These are phyloP conservation scores for Fusarium ambrosium DNA, from an alignment of 2,329 filamentous ascomycete genomes.

Conservation along the genomic window DNA sequence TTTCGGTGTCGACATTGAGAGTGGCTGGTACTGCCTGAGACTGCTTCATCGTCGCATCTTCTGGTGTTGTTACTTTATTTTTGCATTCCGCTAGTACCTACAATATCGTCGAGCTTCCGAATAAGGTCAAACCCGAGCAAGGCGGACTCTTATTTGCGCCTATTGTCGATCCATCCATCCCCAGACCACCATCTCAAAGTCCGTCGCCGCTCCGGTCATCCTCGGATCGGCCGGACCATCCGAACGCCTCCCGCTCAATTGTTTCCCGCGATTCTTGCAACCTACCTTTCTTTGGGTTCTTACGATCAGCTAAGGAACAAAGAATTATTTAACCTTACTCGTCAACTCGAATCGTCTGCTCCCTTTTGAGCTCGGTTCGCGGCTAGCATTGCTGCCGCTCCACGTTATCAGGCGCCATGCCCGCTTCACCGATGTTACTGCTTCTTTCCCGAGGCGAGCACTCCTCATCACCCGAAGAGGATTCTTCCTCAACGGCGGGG, in stretches of 20 bases:
- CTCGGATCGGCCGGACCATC: constrained; percentile 41
- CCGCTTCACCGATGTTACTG: constrained; percentile 21
- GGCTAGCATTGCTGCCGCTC: constrained; percentile 9
- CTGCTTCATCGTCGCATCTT: constrained; percentile 7
- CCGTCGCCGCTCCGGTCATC: constrained; percentile 31
- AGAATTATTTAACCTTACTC: constrained; percentile 31
- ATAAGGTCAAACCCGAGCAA: constrained; percentile 1
- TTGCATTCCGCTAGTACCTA: not conserved
- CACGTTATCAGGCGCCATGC: constrained; percentile 27
- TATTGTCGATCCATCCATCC: constrained; percentile 40
- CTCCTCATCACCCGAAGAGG: constrained; percentile 40
- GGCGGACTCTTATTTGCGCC: constrained; percentile 16
- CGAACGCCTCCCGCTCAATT: constrained; percentile 22
- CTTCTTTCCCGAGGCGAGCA: constrained; percentile 39
- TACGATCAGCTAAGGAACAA: constrained; percentile 7
- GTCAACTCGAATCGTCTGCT: constrained; percentile 1
- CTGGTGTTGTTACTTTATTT: not conserved
- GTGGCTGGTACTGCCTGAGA: constrained; percentile 15
- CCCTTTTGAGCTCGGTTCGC: not conserved
- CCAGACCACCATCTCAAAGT: constrained; percentile 23
- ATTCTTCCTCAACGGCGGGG: constrained; percentile 30
- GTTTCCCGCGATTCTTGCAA: constrained; percentile 18
- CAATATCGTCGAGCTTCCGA: not conserved
- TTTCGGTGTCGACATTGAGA: constrained; percentile 17
- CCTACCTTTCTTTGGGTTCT: constrained; percentile 8